Evolutionary conservation across 306 rosid genomes (phyloP).

Genomic region (Lathyrus oleraceus): DNA sequence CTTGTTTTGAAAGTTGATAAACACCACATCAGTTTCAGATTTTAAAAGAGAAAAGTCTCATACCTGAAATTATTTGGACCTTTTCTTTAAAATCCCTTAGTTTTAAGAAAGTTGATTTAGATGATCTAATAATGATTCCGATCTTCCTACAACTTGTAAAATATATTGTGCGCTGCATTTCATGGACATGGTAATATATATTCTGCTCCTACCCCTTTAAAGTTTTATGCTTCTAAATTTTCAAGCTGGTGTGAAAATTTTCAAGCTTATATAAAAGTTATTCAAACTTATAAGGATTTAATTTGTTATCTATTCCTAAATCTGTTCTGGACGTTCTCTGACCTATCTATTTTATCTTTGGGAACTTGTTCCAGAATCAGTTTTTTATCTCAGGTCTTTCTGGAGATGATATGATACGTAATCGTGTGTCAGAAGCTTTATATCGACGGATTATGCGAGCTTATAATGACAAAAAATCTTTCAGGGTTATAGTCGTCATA

Average conservation of each 20-base stretch:
- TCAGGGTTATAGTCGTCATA: slow-evolving; percentile 88
- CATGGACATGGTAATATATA: background rate
- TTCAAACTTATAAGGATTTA: background rate
- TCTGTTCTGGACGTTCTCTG: slow-evolving; percentile 33
- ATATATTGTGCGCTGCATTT: slow-evolving; percentile 7
- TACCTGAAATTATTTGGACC: slow-evolving; percentile 22
- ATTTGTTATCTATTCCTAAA: slow-evolving; percentile 4
- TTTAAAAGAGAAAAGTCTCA: slow-evolving; percentile 8
- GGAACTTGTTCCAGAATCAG: slow-evolving; percentile 79
- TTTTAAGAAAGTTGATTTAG: slow-evolving; percentile 15
- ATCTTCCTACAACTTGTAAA: slow-evolving; percentile 9
- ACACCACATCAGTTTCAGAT: slow-evolving; percentile 10
- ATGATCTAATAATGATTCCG: slow-evolving; percentile 16
- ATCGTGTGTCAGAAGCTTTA: slow-evolving; percentile 90
- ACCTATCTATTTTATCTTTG: slow-evolving; percentile 35
- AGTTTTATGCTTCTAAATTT: slow-evolving; percentile 9
- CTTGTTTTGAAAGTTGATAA: slow-evolving; percentile 14
- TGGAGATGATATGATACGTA: slow-evolving; percentile 78
- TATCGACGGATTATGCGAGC: slow-evolving; percentile 80
- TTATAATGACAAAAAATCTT: slow-evolving; percentile 71
- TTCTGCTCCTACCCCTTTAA: background rate
- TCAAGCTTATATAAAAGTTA: background rate
- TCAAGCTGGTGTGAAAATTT: background rate
- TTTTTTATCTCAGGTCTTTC: slow-evolving; percentile 97
- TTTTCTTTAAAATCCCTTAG: background rate